Conservation (phyloP, 371 early-diverging fungal genomes). For the Conidiobolus incongruus region DNA sequence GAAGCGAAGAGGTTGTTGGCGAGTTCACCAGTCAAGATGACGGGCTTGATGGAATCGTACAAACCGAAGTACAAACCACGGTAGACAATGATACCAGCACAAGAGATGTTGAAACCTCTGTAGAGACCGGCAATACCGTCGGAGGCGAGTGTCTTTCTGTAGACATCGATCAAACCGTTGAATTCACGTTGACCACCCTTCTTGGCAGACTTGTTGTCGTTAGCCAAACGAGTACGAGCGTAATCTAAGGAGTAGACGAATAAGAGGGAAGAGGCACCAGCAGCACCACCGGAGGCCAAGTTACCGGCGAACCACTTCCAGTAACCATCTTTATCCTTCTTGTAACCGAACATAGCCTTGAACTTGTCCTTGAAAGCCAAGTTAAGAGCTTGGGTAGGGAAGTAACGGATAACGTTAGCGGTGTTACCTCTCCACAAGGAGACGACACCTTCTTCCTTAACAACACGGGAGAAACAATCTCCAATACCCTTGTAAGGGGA, state of each 20-base stretch:
- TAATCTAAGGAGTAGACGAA: conserved; percentile 55
- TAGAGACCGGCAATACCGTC: conserved; percentile 71
- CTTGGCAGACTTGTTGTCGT: conserved; percentile 24
- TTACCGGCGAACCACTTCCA: conserved; percentile 53
- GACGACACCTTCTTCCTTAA: too few species aligned
- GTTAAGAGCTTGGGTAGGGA: conserved; percentile 60
- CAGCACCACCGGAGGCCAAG: conserved; percentile 54
- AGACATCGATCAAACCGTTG: conserved; percentile 59
- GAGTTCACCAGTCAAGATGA: conserved; percentile 20
- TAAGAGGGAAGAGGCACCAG: conserved; percentile 47
- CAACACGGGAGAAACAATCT: too few species aligned
- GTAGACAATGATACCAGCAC: conserved; percentile 62
- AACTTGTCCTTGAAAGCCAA: conserved; percentile 66
- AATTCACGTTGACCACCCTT: too few species aligned
- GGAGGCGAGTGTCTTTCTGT: conserved; percentile 34
- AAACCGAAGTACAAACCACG: conserved; percentile 77
- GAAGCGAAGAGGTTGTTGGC: conserved; percentile 31
- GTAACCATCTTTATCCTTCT: conserved; percentile 42
- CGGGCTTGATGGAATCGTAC: conserved; percentile 42
- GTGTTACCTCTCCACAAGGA: conserved; percentile 44
- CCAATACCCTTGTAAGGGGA: conserved; percentile 37
- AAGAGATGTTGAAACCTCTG: conserved; percentile 69
- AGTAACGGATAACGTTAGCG: conserved; percentile 59
- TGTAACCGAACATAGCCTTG: conserved; percentile 42
- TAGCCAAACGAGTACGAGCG: conserved; percentile 57